Evolutionary conservation across 257 asterid genomes (phyloP), one percentile per base, ranked within the genome.

Genomic region (Cinchona pubescens): DNA sequence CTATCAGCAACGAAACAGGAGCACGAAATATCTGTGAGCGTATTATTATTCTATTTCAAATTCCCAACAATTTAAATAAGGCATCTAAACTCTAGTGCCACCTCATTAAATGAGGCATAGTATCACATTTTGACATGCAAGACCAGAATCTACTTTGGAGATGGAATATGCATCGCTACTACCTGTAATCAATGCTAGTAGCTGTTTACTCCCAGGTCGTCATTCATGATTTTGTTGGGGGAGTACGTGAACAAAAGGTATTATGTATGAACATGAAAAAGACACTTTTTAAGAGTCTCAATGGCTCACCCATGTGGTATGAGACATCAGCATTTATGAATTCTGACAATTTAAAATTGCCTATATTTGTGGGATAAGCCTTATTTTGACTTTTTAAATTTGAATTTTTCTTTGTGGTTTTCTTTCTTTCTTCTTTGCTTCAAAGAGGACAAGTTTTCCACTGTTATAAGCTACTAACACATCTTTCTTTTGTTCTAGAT

Each of bases 401-500:
- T 25, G 51, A 30, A 8, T 2, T 30, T 29, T 51, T 27, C 61
- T 66, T 38, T 23, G n/a, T 30, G 15, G 35, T 8, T 34, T 13
- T 19, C 29, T 23, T 40, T 62, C 30, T 37, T 27, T 67, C n/a
- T 9, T 29, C 3, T 30, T 66, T 53, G 62, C 73, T 53, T 37
- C 55, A 14, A 34, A 34, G 43, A 51, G 38, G 56, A 1, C 18
- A 34, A 5, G 29, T 61, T 35, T n/a, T 38, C 11, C 70, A 19
- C 25, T 15, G 29, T 58, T 58, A 25, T 73, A 38, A 14, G 4
- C 46, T 40, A 13, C 65, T 56, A 51, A 45, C 71, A 46, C 40
- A n/a, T 69, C 73, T 30, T 30, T 69, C 29, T 69, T 29, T 19
- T 45, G 29, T 61, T 78, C 59, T 38, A 21, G 35, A 13, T 38